Base-by-base conservation (phyloP, 805 yeast genomes). In the Brettanomyces anomalus region DNA sequence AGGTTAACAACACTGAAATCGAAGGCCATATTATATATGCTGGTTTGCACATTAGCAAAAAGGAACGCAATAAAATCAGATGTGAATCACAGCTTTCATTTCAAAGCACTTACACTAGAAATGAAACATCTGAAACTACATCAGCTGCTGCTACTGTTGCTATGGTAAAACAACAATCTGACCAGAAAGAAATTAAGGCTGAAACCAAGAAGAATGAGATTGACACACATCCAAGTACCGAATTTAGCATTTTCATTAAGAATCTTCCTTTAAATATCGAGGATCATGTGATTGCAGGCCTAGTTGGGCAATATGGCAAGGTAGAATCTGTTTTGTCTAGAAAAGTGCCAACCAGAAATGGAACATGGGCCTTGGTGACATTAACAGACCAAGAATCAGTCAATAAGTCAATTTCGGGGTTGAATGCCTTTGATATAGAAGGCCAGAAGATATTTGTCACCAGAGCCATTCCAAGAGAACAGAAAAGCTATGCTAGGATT, bases 401-500 rank as follows among this genome's bases (percentile, higher is more conserved):
- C 14, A 56, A 57, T 24, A 46, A 40, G 17, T 53, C 62, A 0
- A 53, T 60, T 10, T 37, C 49, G 2, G 51, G 52, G 14, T 45
- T 61, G 40, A 60, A 59, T 39, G 36, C 50, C 3, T 43, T 61
- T 30, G 57, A 57, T 38, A 46, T 61, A 36, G 61, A 60, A 37
- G 53, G 53, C 13, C 56, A 55, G 20, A 53, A 51, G 36, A 42
- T 61, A 15, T 58, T 53, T 49, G 64, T 58, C 26, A 56, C 62
- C 3, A 46, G 59, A 10, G 65, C 64, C 5, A 58, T 61, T 42
- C 65, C 65, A 15, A 55, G 60, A 28, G 64, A 59, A 36, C 53
- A 57, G 31, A 61, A 60, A 34, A 50, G 47, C 4, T 56, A 58
- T 39, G 49, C 51, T 7, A 50, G 47, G 43, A 52, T 34, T 26